Evolutionary conservation across 139 green algal species (phyloP), one percentile per base, ranked within the genome.

Genomic region (Diplosphaera chodatii): DNA sequence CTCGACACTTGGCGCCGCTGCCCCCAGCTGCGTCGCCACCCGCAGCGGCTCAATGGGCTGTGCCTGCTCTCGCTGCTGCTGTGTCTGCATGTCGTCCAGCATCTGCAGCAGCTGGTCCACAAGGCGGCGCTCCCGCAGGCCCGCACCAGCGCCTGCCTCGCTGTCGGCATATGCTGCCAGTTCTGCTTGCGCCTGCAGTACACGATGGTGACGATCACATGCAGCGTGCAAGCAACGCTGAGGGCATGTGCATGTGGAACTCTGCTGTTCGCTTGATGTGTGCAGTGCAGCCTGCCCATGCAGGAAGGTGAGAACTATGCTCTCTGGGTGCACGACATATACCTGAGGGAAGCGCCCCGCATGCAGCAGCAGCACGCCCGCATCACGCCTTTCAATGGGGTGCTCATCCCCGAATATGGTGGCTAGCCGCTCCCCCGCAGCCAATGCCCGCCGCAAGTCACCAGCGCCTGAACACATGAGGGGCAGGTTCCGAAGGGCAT

Each of bases 341-440:
- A 59, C 48, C 48, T 59, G 48, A 25, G 18, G 16, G 6, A 80
- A 67, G 62, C 77, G 66, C 1, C 85, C 88, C 1, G 55, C 68
- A 67, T 93, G 88, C 62, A 90, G 64, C 65, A 86, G 76, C 67
- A 93, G 65, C 4, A 89, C 78, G 0, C 69, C 86, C 25, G 88
- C 72, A 63, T 90, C 81, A 3, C 84, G 77, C 32, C 84, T 74
- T 71, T 84, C 81, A n/a, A 70, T 55, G 27, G 77, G 66, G 59
- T 40, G 68, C 29, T 31, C 33, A 22, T 85, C 79, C 1, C 85
- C 85, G 18, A 65, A 66, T 65, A 93, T 76, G 78, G 91, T 74
- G 29, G 90, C 86, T 70, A 93, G 77, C 16, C 88, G 82, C 84
- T 95, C 88, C 27, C 40, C 71, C 2, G 88, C 84, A 5, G 88